phyloP scores from a whole-genome alignment of 768 basidiomycete genomes.

The Boletus vermiculosoides region DNA sequence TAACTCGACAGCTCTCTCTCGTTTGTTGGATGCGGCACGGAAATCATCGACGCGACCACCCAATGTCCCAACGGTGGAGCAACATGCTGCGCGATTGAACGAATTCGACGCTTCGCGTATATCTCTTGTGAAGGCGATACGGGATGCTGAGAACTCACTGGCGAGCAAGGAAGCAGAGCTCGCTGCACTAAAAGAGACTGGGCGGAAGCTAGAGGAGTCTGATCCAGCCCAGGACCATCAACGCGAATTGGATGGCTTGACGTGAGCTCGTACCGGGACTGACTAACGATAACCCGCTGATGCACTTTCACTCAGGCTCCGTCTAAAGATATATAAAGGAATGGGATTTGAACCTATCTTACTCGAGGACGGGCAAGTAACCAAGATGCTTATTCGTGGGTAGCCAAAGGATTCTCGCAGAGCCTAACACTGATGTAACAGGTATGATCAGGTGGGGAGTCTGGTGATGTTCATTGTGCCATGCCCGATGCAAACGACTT shows the following conservation, averaged over 20 bases:
- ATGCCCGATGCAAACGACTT: constrained; percentile 28
- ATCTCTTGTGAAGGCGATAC: constrained; percentile 71
- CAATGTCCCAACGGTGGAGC: constrained; percentile 64
- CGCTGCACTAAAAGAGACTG: constrained; percentile 63
- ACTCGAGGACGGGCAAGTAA: constrained; percentile 47
- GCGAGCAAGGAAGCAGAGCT: constrained; percentile 72
- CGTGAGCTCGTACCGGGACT: constrained; percentile 43
- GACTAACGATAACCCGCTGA: constrained; percentile 3
- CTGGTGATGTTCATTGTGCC: constrained; percentile 41
- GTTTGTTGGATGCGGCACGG: constrained; percentile 65
- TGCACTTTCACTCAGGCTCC: constrained; percentile 44
- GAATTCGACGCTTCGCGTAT: constrained; percentile 62
- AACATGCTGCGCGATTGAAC: constrained; percentile 59
- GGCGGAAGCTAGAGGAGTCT: constrained; percentile 56
- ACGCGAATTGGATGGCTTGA: constrained; percentile 62
- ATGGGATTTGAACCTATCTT: constrained; percentile 70
- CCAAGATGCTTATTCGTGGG: constrained; percentile 71
- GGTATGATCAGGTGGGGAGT: constrained; percentile 41
- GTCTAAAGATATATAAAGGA: constrained; percentile 65
- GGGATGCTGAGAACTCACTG: constrained; percentile 63
- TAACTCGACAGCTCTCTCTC: constrained; percentile 52
- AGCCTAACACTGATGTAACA: not conserved
- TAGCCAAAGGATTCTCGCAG: constrained; percentile 11
- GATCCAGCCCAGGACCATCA: constrained; percentile 75
- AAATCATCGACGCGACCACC: constrained; percentile 67